phyloP scores from a whole-genome alignment of 192 early-diverging fungal genomes.

The Umbelopsis vinacea region DNA sequence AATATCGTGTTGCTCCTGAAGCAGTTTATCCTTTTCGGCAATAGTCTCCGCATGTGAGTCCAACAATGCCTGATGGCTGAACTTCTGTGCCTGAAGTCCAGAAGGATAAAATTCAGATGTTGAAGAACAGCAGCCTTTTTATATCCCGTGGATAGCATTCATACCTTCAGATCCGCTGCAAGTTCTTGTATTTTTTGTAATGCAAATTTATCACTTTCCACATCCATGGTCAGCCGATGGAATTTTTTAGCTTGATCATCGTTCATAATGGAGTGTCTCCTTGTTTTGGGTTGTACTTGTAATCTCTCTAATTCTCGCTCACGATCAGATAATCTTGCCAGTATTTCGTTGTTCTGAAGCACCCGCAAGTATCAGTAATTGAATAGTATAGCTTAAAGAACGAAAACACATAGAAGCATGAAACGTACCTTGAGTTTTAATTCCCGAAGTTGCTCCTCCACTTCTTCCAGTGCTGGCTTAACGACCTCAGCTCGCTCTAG shows the following conservation, averaged over 20 bases:
- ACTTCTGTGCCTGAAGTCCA: slow-evolving; percentile 29
- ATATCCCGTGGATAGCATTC: neutral
- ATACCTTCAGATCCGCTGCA: slow-evolving; percentile 18
- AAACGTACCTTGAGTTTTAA: slow-evolving; percentile 34
- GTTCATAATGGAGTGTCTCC: slow-evolving; percentile 7
- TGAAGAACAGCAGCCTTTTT: too few species aligned
- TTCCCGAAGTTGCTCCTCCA: slow-evolving; percentile 32
- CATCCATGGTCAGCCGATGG: slow-evolving; percentile 6
- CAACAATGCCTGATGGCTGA: slow-evolving; percentile 34
- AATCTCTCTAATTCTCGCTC: slow-evolving; percentile 39
- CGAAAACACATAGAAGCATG: too few species aligned
- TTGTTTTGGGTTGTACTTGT: slow-evolving; percentile 16
- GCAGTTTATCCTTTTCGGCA: slow-evolving; percentile 38
- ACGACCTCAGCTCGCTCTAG: slow-evolving; percentile 32
- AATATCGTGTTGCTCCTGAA: slow-evolving; percentile 31
- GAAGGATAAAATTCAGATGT: neutral
- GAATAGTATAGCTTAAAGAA: too few species aligned
- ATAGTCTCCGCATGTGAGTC: slow-evolving; percentile 32
- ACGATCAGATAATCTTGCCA: slow-evolving; percentile 28
- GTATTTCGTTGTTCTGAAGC: slow-evolving; percentile 40
- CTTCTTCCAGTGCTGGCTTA: slow-evolving; percentile 28
- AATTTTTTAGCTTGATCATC: slow-evolving; percentile 3
- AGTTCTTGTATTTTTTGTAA: slow-evolving; percentile 26
- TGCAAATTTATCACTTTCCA: slow-evolving; percentile 17
- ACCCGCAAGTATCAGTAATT: neutral